Evolutionary conservation across 495 filamentous ascomycete genomes (phyloP).

Genomic region (Aspergillus wentii): DNA sequence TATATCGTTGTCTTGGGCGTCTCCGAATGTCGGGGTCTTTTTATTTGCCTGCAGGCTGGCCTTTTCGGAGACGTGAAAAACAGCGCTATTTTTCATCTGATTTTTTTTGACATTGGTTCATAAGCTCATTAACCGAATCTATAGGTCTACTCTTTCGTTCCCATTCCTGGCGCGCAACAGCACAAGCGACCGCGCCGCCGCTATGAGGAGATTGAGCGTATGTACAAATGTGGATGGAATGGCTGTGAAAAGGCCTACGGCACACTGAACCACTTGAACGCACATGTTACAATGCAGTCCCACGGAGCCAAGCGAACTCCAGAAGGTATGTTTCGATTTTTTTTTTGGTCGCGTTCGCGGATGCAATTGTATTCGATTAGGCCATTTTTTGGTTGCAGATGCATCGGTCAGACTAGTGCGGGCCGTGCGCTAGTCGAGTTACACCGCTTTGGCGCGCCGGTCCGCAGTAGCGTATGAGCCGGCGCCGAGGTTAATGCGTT

Average conservation of each 20-base stretch:
- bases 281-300: constrained; percentile 96
- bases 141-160: constrained; percentile 97
- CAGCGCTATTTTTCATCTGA: constrained; percentile 21
- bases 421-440: constrained; percentile 43
- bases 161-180: constrained; percentile 94
- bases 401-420: constrained; percentile 35
- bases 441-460: constrained; percentile 40
- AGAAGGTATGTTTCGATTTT: constrained; percentile 66
- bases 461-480: constrained; percentile 44
- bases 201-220: constrained; percentile 98
- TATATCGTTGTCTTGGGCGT: constrained; percentile 29
- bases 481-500: constrained; percentile 30
- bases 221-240: constrained; percentile 99
- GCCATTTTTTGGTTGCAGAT: constrained; percentile 27
- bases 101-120: constrained; percentile 3
- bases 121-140: constrained; percentile 17
- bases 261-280: constrained; percentile 93
- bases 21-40: constrained; percentile 15
- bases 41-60: constrained; percentile 12
- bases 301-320: constrained; percentile 90
- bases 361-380: constrained; percentile 5
- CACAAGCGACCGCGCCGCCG: constrained; percentile 92
- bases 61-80: constrained; percentile 27
- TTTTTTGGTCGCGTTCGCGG: no score
- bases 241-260: constrained; percentile 98